phyloP scores from a whole-genome alignment of 2,329 filamentous ascomycete genomes.

The Cladosporium sp. region DNA sequence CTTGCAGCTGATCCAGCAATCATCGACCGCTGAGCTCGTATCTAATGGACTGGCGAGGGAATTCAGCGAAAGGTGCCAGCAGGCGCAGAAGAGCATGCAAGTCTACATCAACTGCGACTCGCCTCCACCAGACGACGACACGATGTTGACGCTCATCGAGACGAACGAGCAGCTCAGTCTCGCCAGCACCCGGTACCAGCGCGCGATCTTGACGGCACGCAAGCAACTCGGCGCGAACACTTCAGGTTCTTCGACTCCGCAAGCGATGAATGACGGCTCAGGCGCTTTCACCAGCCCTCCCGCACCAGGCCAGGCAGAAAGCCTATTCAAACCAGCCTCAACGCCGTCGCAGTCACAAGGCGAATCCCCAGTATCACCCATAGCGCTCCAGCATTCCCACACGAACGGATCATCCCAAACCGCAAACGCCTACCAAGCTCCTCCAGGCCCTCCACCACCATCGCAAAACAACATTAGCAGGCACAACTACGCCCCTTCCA shows the following conservation, averaged over 20 bases:
- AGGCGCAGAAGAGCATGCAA: slow-evolving; percentile 77
- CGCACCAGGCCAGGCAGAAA: slow-evolving; percentile 3
- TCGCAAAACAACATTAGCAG: too few species aligned
- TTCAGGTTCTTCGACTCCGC: neutral
- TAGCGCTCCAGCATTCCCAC: neutral
- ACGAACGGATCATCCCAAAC: neutral
- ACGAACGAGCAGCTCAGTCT: slow-evolving; percentile 88
- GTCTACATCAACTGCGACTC: slow-evolving; percentile 76
- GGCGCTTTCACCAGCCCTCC: slow-evolving; percentile 8
- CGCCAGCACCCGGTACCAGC: slow-evolving; percentile 78
- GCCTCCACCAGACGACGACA: slow-evolving; percentile 84
- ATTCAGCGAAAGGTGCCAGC: slow-evolving; percentile 81
- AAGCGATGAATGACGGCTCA: slow-evolving; percentile 9
- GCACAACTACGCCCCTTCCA: slow-evolving; percentile 11
- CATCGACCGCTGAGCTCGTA: slow-evolving; percentile 69
- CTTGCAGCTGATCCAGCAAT: slow-evolving; percentile 86
- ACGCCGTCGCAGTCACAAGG: neutral
- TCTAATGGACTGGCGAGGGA: slow-evolving; percentile 84
- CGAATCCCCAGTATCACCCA: slow-evolving; percentile 7
- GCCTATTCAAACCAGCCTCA: slow-evolving; percentile 8
- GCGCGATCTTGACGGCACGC: slow-evolving; percentile 63
- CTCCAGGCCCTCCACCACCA: slow-evolving; percentile 23
- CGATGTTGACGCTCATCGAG: slow-evolving; percentile 88
- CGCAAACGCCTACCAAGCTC: slow-evolving; percentile 19
- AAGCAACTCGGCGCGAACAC: slow-evolving; percentile 35